Conservation (phyloP, 202 grass and related monocot genomes). For the Digitaria exilis region DNA sequence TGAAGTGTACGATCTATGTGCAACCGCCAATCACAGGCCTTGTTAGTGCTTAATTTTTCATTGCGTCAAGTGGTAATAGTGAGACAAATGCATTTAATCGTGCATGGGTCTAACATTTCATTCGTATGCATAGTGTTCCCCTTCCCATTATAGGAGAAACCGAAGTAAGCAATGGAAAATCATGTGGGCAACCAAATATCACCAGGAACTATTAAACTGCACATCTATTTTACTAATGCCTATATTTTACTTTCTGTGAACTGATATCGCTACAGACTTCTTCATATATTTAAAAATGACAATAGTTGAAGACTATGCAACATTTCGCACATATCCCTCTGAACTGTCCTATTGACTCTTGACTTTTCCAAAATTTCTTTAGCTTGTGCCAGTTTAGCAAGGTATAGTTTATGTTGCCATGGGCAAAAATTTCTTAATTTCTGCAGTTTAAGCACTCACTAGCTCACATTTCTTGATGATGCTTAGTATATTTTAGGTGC, state of each 20-base stretch:
- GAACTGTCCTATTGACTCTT: conserved; percentile 1
- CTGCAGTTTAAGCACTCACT: background rate
- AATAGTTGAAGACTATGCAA: background rate
- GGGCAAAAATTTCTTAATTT: background rate
- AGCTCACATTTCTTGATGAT: background rate
- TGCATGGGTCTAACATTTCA: background rate
- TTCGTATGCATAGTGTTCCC: background rate
- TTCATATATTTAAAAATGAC: background rate
- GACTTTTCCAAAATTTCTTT: conserved; percentile 14
- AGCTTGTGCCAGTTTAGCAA: background rate
- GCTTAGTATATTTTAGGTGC: background rate
- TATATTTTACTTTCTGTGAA: background rate
- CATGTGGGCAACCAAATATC: background rate
- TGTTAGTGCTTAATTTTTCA: background rate
- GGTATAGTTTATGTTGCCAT: background rate
- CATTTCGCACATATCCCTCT: background rate
- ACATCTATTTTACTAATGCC: background rate
- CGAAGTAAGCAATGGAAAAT: background rate
- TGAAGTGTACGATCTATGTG: too few species aligned
- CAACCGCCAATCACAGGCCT: too few species aligned
- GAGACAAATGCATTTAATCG: background rate
- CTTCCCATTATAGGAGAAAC: background rate
- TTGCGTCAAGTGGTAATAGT: background rate
- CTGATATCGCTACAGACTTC: background rate
- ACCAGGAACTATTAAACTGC: background rate